Percentiles rank a stretch among this genome's conserved stretches.
These are phyloP conservation scores for Lipomyces oligophaga DNA, from an alignment of 805 yeast genomes.

Conservation along the genomic window DNA sequence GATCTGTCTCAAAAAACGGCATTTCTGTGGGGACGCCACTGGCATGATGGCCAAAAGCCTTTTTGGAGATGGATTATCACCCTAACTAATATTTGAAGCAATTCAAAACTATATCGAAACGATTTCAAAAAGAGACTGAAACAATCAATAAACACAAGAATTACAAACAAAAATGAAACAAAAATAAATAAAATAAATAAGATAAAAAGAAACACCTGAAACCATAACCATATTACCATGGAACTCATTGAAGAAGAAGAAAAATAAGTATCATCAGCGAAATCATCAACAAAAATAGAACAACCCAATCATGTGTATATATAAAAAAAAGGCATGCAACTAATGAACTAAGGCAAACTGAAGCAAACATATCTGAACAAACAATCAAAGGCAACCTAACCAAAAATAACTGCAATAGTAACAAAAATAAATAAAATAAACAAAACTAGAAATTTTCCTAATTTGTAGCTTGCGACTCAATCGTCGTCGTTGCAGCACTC, in stretches of 20 bases:
- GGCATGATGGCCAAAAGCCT: no score
- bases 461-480: neutral
- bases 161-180: neutral
- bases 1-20: no score
- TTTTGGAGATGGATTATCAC: no score
- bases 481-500: neutral
- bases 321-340: no score
- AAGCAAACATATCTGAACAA: no score
- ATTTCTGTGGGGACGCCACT: no score
- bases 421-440: no score
- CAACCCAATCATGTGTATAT: no score
- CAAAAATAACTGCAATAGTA: no score
- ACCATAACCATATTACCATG: neutral
- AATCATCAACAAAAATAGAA: neutral
- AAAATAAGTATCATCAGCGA: neutral
- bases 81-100: no score
- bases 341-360: no score
- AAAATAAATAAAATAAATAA: neutral
- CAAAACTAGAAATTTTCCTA: neutral
- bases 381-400: no score
- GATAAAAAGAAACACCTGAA: neutral
- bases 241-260: neutral
- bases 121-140: constrained; percentile 1
- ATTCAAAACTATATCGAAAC: constrained; percentile 1
- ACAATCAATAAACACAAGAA: neutral